Evolutionary conservation across 495 filamentous ascomycete genomes (phyloP).

Genomic region (Penicillium coffeae): DNA sequence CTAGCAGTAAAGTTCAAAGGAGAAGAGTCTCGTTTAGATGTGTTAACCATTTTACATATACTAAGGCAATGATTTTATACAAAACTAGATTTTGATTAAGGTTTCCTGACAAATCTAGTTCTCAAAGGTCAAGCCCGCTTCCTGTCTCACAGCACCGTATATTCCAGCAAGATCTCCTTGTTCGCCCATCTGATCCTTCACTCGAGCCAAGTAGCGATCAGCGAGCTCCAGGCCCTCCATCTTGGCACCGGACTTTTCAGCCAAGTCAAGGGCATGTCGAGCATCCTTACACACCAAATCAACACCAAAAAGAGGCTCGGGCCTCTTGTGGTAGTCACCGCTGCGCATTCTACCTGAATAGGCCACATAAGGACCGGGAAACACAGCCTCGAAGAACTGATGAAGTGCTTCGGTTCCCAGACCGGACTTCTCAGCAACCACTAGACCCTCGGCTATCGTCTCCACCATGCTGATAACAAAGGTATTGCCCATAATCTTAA

Average conservation of each 20-base stretch:
- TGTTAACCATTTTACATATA: too few species aligned
- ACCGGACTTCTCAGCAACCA: neutral
- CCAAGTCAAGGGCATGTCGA: neutral
- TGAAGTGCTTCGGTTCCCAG: neutral
- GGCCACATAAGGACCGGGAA: neutral
- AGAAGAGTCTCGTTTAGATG: too few species aligned
- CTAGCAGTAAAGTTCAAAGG: too few species aligned
- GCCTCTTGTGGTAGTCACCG: neutral
- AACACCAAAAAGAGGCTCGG: neutral
- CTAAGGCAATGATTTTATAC: too few species aligned
- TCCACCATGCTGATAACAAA: neutral
- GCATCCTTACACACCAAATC: conserved; percentile 1
- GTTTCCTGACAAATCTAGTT: too few species aligned
- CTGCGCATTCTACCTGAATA: neutral
- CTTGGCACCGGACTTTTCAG: neutral
- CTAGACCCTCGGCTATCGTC: neutral
- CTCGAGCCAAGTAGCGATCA: neutral
- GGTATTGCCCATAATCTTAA: neutral
- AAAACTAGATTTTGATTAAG: too few species aligned
- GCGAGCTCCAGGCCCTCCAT: neutral
- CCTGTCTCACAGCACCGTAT: neutral
- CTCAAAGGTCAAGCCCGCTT: neutral
- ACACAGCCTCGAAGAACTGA: neutral
- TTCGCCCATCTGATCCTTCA: neutral
- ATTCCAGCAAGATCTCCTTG: neutral